A percentile compares a stretch with the other conserved stretches of the same genome.
These are phyloP conservation scores for Syzygium syzygioides DNA, from an alignment of 441 rosid species.

Conservation along the genomic window DNA sequence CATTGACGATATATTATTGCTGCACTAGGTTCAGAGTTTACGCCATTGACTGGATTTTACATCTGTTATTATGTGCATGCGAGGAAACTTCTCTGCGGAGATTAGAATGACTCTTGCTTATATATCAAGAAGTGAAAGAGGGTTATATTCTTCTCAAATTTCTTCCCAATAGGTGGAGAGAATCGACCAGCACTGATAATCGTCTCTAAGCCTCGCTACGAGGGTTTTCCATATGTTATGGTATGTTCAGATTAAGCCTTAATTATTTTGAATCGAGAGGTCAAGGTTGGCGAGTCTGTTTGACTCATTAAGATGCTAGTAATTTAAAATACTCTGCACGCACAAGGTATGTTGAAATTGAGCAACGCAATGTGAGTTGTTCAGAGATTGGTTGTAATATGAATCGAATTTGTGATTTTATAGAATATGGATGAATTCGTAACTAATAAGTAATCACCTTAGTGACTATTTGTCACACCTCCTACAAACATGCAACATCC, in stretches of 20 bases:
- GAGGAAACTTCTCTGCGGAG: not conserved
- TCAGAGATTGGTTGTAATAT: not conserved
- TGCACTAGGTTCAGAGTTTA: not conserved
- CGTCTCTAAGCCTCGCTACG: not conserved
- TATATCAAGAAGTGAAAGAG: not conserved
- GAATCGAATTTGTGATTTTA: not conserved
- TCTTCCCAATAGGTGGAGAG: not conserved
- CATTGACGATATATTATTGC: not conserved
- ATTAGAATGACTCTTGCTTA: not conserved
- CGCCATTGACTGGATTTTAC: not conserved
- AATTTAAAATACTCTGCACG: not conserved
- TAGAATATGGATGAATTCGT: not conserved
- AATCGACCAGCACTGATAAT: not conserved
- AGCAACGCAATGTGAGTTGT: not conserved
- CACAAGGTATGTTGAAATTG: not conserved
- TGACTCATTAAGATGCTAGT: not conserved
- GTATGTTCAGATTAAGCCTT: not conserved
- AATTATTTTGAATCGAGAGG: not conserved
- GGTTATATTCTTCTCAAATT: not conserved
- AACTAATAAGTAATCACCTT: not conserved
- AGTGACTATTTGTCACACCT: not conserved
- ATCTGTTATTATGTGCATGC: not conserved
- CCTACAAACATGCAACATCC: too few species aligned
- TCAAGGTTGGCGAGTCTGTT: not conserved
- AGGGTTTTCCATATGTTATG: not conserved